Evolutionary conservation across 2,329 filamentous ascomycete genomes (phyloP).

Genomic region (Sporothrix protearum): DNA sequence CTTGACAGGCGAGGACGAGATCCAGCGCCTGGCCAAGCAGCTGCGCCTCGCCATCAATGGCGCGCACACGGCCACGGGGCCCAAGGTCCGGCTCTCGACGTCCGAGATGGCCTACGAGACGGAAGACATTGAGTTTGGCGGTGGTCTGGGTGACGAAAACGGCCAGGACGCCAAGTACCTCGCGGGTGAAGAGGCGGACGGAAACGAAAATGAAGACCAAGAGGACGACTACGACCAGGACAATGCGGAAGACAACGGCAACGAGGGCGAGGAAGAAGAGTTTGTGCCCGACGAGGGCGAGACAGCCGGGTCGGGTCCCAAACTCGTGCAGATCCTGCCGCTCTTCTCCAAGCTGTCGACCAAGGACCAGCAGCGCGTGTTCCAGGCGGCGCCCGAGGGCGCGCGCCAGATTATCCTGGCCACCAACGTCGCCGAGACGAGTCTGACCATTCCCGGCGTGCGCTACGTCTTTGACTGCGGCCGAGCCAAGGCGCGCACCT

Average conservation of each 20-base stretch:
- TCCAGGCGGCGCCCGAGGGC: conserved; percentile 77
- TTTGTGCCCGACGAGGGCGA: conserved; percentile 67
- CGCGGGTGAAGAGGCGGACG: conserved; percentile 18
- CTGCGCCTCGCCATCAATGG: conserved; percentile 66
- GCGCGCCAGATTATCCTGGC: conserved; percentile 83
- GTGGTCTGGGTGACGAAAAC: conserved; percentile 35
- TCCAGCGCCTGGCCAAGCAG: conserved; percentile 73
- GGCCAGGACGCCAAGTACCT: conserved; percentile 39
- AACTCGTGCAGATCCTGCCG: conserved; percentile 83
- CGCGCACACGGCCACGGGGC: conserved; percentile 53
- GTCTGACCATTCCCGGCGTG: conserved; percentile 91
- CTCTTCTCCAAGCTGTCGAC: conserved; percentile 91
- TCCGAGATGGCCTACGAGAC: conserved; percentile 75
- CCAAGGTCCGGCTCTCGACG: conserved; percentile 70
- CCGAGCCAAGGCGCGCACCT: conserved; percentile 85
- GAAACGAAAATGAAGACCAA: conserved; percentile 41
- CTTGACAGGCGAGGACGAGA: conserved; percentile 90
- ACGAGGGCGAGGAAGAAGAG: conserved; percentile 56
- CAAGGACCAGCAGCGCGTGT: conserved; percentile 85
- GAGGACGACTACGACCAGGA: conserved; percentile 52
- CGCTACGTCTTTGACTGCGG: conserved; percentile 95
- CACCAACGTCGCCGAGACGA: conserved; percentile 96
- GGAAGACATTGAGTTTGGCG: conserved; percentile 82
- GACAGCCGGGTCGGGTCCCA: conserved; percentile 56
- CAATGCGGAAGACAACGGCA: conserved; percentile 56